Conservation (phyloP, 1,284 basidiomycete species). For the Tilletia indica region DNA sequence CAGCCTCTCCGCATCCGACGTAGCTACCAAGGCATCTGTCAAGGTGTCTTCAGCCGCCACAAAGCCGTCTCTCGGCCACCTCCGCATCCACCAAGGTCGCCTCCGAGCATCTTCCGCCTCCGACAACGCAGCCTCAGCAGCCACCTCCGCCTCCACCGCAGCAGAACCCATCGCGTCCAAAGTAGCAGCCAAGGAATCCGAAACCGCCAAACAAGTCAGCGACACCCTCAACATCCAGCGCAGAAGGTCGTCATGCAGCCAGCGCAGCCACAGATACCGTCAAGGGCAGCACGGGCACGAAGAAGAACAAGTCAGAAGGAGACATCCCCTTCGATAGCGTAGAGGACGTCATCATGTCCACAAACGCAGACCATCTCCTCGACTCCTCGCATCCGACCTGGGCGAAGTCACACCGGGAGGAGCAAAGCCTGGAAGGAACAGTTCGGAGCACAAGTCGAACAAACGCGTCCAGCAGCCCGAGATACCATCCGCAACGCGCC, state of each 20-base stretch:
- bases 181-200: neutral
- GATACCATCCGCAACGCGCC: neutral
- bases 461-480: constrained; percentile 26
- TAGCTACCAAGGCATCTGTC: neutral
- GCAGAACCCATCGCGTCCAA: constrained; percentile 2
- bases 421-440: constrained; percentile 31
- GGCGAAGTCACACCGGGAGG: constrained; percentile 17
- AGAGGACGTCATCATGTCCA: constrained; percentile 24
- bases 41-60: neutral
- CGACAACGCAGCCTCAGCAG: neutral
- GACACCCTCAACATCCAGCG: constrained; percentile 2
- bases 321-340: constrained; percentile 28
- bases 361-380: constrained; percentile 23
- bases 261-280: neutral
- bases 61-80: neutral
- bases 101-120: too few relatives aligned
- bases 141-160: neutral
- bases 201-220: neutral
- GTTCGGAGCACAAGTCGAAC: constrained; percentile 32
- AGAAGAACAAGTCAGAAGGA: constrained; percentile 4
- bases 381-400: constrained; percentile 28
- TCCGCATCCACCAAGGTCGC: neutral
- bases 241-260: constrained; percentile 14
- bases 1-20: neutral
- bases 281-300: neutral